A percentile compares a stretch with the other conserved stretches of the same genome.
phyloP scores from a whole-genome alignment of 352 stramenopile genomes.

The Thraustochytrium sp. region DNA sequence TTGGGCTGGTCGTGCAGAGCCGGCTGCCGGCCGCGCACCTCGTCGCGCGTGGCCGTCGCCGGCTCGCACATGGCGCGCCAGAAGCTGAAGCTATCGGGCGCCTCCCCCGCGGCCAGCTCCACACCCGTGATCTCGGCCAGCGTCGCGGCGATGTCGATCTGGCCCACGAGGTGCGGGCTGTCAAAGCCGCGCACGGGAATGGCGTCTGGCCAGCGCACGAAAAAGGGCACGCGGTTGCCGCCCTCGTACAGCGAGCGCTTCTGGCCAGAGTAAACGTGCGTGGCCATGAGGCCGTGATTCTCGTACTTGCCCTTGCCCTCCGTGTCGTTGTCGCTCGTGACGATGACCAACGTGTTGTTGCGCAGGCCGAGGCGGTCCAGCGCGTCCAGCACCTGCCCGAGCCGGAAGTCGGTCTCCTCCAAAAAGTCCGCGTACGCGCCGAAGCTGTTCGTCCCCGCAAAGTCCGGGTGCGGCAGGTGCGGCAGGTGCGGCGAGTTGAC shows the following conservation, averaged over 20 bases:
- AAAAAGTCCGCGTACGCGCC: not conserved
- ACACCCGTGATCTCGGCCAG: not conserved
- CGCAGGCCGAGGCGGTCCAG: not conserved
- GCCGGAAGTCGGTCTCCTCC: not conserved
- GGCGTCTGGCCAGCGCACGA: slow-evolving; percentile 42
- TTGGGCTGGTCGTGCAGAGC: no score
- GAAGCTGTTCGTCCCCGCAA: not conserved
- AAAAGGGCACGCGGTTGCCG: slow-evolving; percentile 36
- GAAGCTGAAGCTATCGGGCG: not conserved
- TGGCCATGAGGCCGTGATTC: not conserved
- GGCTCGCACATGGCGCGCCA: not conserved
- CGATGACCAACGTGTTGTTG: not conserved
- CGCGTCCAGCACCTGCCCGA: not conserved
- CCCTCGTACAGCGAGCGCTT: slow-evolving; percentile 49
- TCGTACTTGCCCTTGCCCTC: not conserved
- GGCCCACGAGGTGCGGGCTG: not conserved
- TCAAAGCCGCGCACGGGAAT: not conserved
- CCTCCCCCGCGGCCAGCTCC: not conserved
- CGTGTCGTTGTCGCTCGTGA: not conserved
- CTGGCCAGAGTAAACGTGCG: not conserved
- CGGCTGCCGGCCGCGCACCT: no score
- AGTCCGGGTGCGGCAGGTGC: not conserved
- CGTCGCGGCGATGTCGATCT: not conserved
- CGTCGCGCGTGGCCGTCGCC: no score
- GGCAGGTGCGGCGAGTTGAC: not conserved